phyloP scores from a whole-genome alignment of 495 filamentous ascomycete species.

The Penicillium simplicissimum region DNA sequence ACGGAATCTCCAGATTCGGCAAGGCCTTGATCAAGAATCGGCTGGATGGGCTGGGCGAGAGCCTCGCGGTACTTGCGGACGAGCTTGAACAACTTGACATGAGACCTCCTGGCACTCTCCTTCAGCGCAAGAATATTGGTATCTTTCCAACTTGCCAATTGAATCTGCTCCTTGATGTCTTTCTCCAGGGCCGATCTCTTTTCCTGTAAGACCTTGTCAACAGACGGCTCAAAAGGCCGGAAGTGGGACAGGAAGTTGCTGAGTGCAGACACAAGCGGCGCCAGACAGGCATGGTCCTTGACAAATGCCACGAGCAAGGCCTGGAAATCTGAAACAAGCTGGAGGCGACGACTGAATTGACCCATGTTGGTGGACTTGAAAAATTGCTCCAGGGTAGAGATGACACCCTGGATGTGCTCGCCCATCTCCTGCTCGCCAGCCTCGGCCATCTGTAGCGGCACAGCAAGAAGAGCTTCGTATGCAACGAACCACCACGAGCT shows the following conservation, averaged over 20 bases:
- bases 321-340: slow-evolving; percentile 71
- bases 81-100: slow-evolving; percentile 86
- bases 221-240: slow-evolving; percentile 62
- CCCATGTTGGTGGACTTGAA: slow-evolving; percentile 72
- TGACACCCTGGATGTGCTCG: slow-evolving; percentile 63
- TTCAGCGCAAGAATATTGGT: slow-evolving; percentile 85
- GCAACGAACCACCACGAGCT: slow-evolving; percentile 96
- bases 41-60: slow-evolving; percentile 68
- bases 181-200: slow-evolving; percentile 73
- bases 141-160: slow-evolving; percentile 93
- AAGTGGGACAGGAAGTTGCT: slow-evolving; percentile 77
- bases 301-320: slow-evolving; percentile 49
- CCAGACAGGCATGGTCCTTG: slow-evolving; percentile 55
- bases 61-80: slow-evolving; percentile 82
- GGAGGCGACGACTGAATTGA: slow-evolving; percentile 72
- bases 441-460: slow-evolving; percentile 63
- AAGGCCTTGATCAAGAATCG: slow-evolving; percentile 64
- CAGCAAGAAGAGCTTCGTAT: slow-evolving; percentile 81
- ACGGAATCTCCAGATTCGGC: slow-evolving; percentile 49
- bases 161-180: slow-evolving; percentile 81
- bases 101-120: slow-evolving; percentile 86
- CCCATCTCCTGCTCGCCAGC: slow-evolving; percentile 55
- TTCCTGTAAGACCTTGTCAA: slow-evolving; percentile 60
- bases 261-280: slow-evolving; percentile 56
- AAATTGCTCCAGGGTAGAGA: slow-evolving; percentile 73